A percentile compares a stretch with the other conserved stretches of the same genome.
phyloP scores from a whole-genome alignment of 2,329 filamentous ascomycete genomes.

The Neodidymelliopsis sp. region DNA sequence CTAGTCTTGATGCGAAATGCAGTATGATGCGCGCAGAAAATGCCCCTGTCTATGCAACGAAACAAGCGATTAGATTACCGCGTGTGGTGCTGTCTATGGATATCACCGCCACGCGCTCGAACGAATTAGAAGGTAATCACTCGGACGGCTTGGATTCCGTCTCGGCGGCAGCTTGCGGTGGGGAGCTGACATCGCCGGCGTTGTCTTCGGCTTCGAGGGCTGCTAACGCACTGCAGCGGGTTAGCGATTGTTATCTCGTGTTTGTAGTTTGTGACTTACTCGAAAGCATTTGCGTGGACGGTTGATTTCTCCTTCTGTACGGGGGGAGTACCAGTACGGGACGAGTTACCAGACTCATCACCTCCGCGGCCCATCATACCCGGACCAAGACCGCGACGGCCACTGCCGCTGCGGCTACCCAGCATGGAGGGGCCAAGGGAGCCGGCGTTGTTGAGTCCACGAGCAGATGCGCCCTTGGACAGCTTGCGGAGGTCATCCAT shows the following conservation, averaged over 20 bases:
- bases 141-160: conserved; percentile 46
- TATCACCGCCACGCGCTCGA: conserved; percentile 46
- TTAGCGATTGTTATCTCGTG: conserved; percentile 22
- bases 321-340: conserved; percentile 87
- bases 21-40: conserved; percentile 49
- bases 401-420: conserved; percentile 88
- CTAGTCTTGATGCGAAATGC: conserved; percentile 44
- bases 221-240: conserved; percentile 58
- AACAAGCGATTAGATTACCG: conserved; percentile 51
- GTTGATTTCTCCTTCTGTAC: conserved; percentile 68
- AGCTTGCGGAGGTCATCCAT: conserved; percentile 92
- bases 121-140: conserved; percentile 47
- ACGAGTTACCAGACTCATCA: conserved; percentile 87
- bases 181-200: conserved; percentile 67
- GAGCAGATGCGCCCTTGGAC: conserved; percentile 65
- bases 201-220: conserved; percentile 62
- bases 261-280: conserved; percentile 65
- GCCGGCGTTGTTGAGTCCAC: conserved; percentile 62
- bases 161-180: conserved; percentile 66
- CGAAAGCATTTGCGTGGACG: conserved; percentile 85
- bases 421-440: conserved; percentile 84
- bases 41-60: conserved; percentile 52
- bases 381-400: conserved; percentile 77
- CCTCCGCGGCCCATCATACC: conserved; percentile 69
- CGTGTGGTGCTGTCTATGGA: conserved; percentile 46